Evolutionary conservation across 176 grass and related monocot species (phyloP).

Genomic region (Cenchrus americanus): DNA sequence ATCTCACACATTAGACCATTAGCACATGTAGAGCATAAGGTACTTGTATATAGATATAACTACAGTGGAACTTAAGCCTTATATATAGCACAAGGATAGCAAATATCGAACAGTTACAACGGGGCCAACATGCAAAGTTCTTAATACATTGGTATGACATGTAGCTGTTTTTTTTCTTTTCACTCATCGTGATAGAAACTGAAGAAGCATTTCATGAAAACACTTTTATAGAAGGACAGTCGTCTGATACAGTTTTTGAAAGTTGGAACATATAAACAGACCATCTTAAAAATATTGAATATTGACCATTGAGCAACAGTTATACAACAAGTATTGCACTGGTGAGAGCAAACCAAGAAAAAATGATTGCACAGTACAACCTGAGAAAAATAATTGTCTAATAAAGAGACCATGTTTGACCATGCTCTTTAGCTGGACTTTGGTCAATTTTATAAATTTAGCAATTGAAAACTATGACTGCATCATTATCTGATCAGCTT

Average conservation of each 20-base stretch:
- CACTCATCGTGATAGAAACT: background rate
- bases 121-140: background rate
- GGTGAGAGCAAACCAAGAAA: background rate
- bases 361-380: background rate
- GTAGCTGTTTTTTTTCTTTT: background rate
- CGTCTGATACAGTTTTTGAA: background rate
- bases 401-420: background rate
- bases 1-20: background rate
- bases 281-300: conserved; percentile 17
- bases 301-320: conserved; percentile 1
- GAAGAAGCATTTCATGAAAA: conserved; percentile 1
- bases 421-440: background rate
- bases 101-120: conserved; percentile 16
- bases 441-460: conserved; percentile 6
- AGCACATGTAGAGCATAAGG: background rate
- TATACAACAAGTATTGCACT: background rate
- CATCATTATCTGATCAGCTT: background rate
- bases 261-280: background rate
- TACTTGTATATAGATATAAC: background rate
- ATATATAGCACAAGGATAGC: background rate
- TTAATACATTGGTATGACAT: background rate
- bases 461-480: background rate
- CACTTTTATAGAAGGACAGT: background rate
- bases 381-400: conserved; percentile 1
- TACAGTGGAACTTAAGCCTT: background rate